phyloP scores from a whole-genome alignment of 2,329 filamentous ascomycete species.

The Cladobotryum mycophilum region DNA sequence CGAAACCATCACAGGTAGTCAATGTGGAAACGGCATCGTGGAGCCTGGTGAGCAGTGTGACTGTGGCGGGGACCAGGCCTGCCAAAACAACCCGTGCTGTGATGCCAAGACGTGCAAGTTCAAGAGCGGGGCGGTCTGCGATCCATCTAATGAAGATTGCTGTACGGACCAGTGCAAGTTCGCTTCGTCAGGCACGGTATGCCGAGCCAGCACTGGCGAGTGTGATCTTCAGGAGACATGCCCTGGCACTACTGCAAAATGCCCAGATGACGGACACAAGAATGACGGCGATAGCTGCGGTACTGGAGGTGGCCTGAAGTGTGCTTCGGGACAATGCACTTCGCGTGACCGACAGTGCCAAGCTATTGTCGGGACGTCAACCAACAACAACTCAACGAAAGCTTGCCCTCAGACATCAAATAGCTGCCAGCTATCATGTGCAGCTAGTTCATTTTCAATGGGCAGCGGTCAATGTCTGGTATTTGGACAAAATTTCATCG shows the following conservation, averaged over 20 bases:
- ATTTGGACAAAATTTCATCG: constrained; percentile 86
- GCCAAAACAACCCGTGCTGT: constrained; percentile 74
- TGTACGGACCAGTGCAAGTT: constrained; percentile 64
- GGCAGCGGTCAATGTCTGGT: constrained; percentile 53
- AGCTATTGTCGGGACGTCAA: constrained; percentile 70
- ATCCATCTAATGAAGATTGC: constrained; percentile 75
- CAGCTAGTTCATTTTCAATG: constrained; percentile 33
- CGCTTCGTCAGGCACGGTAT: constrained; percentile 62
- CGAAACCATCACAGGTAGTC: constrained; percentile 70
- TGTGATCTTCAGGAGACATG: constrained; percentile 88
- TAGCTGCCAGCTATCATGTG: constrained; percentile 72
- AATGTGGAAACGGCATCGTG: constrained; percentile 96
- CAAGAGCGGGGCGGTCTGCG: constrained; percentile 67
- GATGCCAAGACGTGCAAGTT: constrained; percentile 83
- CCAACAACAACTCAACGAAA: constrained; percentile 67
- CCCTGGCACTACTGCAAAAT: constrained; percentile 63
- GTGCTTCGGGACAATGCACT: constrained; percentile 91
- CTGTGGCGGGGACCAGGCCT: constrained; percentile 72
- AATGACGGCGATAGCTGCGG: constrained; percentile 70
- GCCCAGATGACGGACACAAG: constrained; percentile 65
- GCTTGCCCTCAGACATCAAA: constrained; percentile 52
- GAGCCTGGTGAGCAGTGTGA: constrained; percentile 93
- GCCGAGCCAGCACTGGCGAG: constrained; percentile 68
- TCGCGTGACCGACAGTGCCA: constrained; percentile 85
- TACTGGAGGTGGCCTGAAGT: constrained; percentile 60